Conservation (phyloP, 345 rosid species). For the Pistacia atlantica region DNA sequence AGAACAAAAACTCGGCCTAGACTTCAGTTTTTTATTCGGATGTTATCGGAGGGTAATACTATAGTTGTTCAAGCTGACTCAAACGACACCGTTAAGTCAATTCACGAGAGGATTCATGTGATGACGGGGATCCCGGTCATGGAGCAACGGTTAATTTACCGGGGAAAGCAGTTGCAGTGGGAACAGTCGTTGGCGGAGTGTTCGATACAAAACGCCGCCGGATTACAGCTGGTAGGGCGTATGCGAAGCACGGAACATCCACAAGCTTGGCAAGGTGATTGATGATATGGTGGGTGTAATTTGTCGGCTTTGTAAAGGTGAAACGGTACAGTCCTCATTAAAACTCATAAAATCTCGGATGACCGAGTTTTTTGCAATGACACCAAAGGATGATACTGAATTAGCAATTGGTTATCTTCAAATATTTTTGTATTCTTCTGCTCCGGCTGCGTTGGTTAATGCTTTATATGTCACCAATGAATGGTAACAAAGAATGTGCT, state of each 20-base stretch:
- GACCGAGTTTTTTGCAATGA: constrained; percentile 41
- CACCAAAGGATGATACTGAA: constrained; percentile 42
- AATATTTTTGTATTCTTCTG: constrained; percentile 61
- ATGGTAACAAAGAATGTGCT: constrained; percentile 52
- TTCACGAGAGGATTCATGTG: constrained; percentile 53
- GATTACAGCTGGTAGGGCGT: constrained; percentile 69
- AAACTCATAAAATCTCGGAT: constrained; percentile 47
- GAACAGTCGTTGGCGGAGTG: constrained; percentile 70
- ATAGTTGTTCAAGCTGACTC: constrained; percentile 66
- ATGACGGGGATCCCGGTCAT: constrained; percentile 64
- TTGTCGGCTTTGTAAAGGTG: constrained; percentile 55
- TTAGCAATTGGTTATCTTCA: constrained; percentile 47
- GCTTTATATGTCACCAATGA: constrained; percentile 58
- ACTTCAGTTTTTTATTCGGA: constrained; percentile 74
- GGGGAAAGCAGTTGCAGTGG: constrained; percentile 79
- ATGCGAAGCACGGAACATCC: constrained; percentile 86
- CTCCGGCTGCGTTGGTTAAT: constrained; percentile 69
- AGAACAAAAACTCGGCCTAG: constrained; percentile 20
- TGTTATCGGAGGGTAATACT: constrained; percentile 68
- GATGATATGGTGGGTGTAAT: constrained; percentile 62
- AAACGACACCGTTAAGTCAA: constrained; percentile 59
- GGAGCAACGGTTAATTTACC: constrained; percentile 70
- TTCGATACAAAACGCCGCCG: constrained; percentile 66
- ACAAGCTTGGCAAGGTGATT: constrained; percentile 65
- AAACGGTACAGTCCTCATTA: constrained; percentile 24